Evolutionary conservation across 352 stramenopile species (phyloP).

Genomic region (Pythium pyrilobum): DNA sequence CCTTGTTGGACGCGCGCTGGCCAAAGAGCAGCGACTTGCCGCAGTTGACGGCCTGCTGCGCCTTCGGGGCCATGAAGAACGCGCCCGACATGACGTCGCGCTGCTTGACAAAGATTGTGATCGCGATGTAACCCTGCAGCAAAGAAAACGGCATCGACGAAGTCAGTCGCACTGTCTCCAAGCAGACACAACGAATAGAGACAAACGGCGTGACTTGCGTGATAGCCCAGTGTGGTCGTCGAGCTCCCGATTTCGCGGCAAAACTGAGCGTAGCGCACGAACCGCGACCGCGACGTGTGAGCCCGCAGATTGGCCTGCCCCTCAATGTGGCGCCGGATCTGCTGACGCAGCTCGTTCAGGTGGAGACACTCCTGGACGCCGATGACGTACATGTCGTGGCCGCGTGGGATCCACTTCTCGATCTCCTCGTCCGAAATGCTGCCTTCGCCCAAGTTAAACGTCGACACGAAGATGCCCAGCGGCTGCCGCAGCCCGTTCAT

Average conservation of each 20-base stretch:
- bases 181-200: not conserved
- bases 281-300: conserved; percentile 20
- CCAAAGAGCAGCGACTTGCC: conserved; percentile 74
- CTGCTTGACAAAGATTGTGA: conserved; percentile 84
- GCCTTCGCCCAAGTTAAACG: conserved; percentile 83
- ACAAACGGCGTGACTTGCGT: conserved; percentile 32
- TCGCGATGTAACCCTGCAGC: conserved; percentile 72
- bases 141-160: not conserved
- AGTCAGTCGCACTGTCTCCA: too few relatives aligned
- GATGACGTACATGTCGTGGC: conserved; percentile 85
- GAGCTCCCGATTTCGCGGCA: conserved; percentile 74
- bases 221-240: conserved; percentile 79
- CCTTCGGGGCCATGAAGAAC: conserved; percentile 77
- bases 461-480: conserved; percentile 71
- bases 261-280: conserved; percentile 38
- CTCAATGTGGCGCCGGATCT: conserved; percentile 63
- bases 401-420: conserved; percentile 76
- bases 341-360: conserved; percentile 49
- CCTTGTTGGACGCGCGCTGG: conserved; percentile 83
- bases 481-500: conserved; percentile 41
- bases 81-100: conserved; percentile 60
- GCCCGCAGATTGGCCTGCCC: conserved; percentile 19
- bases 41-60: conserved; percentile 67
- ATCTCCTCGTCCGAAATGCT: conserved; percentile 44
- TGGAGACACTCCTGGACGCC: conserved; percentile 86